phyloP scores from a whole-genome alignment of 345 rosid genomes.

The Eucalyptus rudis region DNA sequence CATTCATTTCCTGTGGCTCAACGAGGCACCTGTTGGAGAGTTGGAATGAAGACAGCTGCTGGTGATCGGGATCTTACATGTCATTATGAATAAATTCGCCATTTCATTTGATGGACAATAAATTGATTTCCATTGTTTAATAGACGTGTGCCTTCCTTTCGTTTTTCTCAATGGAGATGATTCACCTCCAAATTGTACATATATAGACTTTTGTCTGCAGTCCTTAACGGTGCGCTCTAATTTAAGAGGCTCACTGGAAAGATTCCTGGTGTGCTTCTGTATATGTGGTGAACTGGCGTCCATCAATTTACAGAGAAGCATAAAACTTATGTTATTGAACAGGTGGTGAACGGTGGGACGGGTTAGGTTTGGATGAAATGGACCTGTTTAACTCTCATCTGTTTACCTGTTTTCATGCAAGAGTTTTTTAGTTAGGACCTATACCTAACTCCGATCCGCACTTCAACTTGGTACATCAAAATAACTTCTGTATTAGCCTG shows the following conservation, averaged over 20 bases:
- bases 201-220: neutral
- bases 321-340: neutral
- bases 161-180: neutral
- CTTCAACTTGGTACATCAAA: neutral
- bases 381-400: neutral
- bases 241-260: neutral
- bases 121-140: neutral
- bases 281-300: neutral
- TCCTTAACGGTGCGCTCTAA: neutral
- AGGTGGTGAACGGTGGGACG: neutral
- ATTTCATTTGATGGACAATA: neutral
- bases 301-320: neutral
- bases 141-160: neutral
- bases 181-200: neutral
- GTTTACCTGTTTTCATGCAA: neutral
- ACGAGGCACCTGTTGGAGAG: constrained; percentile 98
- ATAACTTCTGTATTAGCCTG: neutral
- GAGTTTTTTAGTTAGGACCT: neutral
- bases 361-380: neutral
- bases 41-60: constrained; percentile 21
- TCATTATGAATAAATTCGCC: neutral
- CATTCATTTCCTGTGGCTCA: constrained; percentile 95
- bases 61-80: neutral
- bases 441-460: neutral
- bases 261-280: neutral